Evolutionary conservation across 495 filamentous ascomycete genomes (phyloP).

Genomic region (Trichocladium antarcticum): DNA sequence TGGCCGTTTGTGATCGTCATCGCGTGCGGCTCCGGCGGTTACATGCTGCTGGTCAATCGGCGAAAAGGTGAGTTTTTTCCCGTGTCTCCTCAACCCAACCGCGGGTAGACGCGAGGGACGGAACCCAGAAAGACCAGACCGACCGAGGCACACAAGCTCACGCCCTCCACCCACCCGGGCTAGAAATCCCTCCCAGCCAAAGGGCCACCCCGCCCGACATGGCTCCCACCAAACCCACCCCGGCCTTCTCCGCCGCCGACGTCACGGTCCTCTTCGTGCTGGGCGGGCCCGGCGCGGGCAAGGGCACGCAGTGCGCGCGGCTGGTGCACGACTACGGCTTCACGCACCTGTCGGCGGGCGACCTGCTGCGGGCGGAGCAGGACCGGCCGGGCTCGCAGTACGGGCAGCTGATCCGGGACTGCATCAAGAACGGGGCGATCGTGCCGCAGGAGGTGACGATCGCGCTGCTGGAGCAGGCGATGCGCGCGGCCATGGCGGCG

Average conservation of each 20-base stretch:
- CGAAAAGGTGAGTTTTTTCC: conserved; percentile 23
- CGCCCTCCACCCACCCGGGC: neutral
- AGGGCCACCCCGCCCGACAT: neutral
- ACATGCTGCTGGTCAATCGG: conserved; percentile 34
- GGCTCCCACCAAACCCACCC: conserved; percentile 29
- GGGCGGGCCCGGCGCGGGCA: conserved; percentile 67
- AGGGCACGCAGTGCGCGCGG: conserved; percentile 79
- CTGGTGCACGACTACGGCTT: conserved; percentile 87
- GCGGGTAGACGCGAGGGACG: too few species aligned
- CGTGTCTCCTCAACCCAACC: too few species aligned
- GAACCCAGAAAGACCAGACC: too few species aligned
- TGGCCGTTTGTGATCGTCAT: conserved; percentile 42
- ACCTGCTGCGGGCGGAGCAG: conserved; percentile 89
- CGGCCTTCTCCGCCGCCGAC: conserved; percentile 66
- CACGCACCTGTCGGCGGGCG: conserved; percentile 83
- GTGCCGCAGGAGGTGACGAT: conserved; percentile 99
- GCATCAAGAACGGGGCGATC: conserved; percentile 88
- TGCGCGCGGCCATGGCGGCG: conserved; percentile 50
- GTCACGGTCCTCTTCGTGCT: conserved; percentile 86
- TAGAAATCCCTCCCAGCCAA: conserved; percentile 11
- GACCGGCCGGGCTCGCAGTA: conserved; percentile 72
- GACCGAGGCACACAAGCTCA: too few species aligned
- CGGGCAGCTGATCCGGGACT: conserved; percentile 75
- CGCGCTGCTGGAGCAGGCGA: conserved; percentile 80
- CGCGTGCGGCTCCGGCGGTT: conserved; percentile 35